Percentiles rank a stretch among this genome's conserved stretches.
Conservation (phyloP, 108 stramenopile species). For the Schizochytrium sp. region DNA sequence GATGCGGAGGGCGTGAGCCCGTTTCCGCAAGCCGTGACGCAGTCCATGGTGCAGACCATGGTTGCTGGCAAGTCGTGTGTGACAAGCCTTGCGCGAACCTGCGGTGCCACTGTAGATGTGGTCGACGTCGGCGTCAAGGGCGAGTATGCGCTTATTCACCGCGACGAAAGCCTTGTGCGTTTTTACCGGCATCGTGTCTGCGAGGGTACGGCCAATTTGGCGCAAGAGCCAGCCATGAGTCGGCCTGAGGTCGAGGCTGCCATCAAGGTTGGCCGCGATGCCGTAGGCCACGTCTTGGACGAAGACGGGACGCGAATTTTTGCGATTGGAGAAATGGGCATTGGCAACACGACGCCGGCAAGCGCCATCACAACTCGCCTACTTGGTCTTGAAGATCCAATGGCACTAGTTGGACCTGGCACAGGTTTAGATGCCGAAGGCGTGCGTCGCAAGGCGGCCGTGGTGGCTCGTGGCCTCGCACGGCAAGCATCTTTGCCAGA, state of each 20-base stretch:
- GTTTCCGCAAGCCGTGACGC: slow-evolving; percentile 61
- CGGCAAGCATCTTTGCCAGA: slow-evolving; percentile 22
- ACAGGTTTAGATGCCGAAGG: slow-evolving; percentile 42
- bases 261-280: slow-evolving; percentile 37
- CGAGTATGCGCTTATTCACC: slow-evolving; percentile 18
- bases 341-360: slow-evolving; percentile 69
- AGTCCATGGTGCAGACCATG: slow-evolving; percentile 49
- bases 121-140: slow-evolving; percentile 62
- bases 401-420: slow-evolving; percentile 53
- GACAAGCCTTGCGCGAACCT: slow-evolving; percentile 48
- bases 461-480: slow-evolving; percentile 51
- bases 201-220: slow-evolving; percentile 54
- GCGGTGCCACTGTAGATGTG: slow-evolving; percentile 44
- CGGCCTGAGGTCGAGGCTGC: slow-evolving; percentile 43
- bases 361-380: slow-evolving; percentile 53
- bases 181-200: slow-evolving; percentile 22
- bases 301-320: slow-evolving; percentile 32
- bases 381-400: slow-evolving; percentile 29
- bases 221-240: slow-evolving; percentile 56
- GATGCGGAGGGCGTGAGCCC: slow-evolving; percentile 54
- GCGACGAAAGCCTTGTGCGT: slow-evolving; percentile 31
- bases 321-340: slow-evolving; percentile 67
- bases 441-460: slow-evolving; percentile 51
- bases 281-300: slow-evolving; percentile 25
- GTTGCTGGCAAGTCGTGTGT: slow-evolving; percentile 55